A percentile compares a stretch with the other conserved stretches of the same genome.
Conservation (phyloP, 768 basidiomycete genomes). For the Auricularia sp. region DNA sequence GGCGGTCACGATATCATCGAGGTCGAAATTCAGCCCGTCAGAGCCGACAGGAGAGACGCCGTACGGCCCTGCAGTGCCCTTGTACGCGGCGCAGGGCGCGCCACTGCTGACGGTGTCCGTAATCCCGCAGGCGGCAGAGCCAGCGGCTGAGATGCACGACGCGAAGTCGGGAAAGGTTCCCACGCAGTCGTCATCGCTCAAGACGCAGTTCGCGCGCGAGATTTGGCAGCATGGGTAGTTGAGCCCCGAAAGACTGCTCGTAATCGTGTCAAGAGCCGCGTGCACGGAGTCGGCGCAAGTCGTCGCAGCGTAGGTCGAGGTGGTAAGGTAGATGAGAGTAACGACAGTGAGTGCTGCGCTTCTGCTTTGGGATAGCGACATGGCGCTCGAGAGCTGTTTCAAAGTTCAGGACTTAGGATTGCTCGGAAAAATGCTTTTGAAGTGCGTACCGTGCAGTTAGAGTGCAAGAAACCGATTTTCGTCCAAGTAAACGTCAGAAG, state of each 20-base stretch:
- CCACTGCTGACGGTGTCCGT: neutral
- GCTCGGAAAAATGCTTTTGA: too few species aligned
- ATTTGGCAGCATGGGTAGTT: neutral
- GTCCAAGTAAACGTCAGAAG: too few species aligned
- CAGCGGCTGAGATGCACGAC: neutral
- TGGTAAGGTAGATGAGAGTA: neutral
- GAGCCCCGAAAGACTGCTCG: neutral
- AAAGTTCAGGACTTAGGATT: too few species aligned
- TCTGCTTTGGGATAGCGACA: too few species aligned
- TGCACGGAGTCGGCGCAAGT: neutral
- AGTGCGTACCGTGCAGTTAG: too few species aligned
- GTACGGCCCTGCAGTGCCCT: neutral
- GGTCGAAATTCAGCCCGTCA: neutral
- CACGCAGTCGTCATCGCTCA: neutral
- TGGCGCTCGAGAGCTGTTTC: too few species aligned
- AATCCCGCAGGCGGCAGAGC: neutral
- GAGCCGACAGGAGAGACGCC: neutral
- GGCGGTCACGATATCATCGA: neutral
- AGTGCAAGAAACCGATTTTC: too few species aligned
- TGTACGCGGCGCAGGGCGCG: neutral
- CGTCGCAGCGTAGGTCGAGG: neutral
- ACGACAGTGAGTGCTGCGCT: neutral
- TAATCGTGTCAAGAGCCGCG: neutral
- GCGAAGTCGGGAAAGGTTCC: neutral
- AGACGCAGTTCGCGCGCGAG: neutral